Evolutionary conservation across 176 grass and related monocot species (phyloP), one percentile per base, ranked within the genome.

Genomic region (Triticum timopheevii): DNA sequence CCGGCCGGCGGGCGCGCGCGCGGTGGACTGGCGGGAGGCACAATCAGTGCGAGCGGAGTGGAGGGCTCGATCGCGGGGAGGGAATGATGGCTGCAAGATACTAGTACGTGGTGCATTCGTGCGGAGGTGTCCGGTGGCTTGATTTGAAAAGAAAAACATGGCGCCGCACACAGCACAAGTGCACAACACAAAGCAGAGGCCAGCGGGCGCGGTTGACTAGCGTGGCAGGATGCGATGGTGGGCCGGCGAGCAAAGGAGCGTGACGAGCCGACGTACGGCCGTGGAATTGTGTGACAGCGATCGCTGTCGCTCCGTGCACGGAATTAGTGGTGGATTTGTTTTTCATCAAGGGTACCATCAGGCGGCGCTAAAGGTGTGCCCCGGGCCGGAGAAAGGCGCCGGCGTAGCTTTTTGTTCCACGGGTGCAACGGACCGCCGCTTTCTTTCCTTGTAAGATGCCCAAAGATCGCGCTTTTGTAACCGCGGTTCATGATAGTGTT

Each of bases 401-500:
- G 24, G 36, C 28, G 24, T 22, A 19, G n/a, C 63, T 24, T 59
- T 59, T 24, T 3, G 27, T 49, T 44, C n/a, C 13, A 33, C 22
- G 63, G 22, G 13, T 78, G 23, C 78, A 77, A 78, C 39, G 80
- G 62, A 72, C 68, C 10, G 44, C 59, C 35, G 39, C 79, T 70
- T 10, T 0, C 84, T 87, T 87, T 87, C 24, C 66, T 79, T 90
- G 35, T 7, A 79, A 66, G 85, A 45, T 83, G 74, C 35, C 34
- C 10, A 11, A 73, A 59, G 52, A 45, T 52, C 22, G 44, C 73
- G 24, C 75, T 78, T 90, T 64, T 12, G 33, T 87, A 66, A 83
- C 58, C 54, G 17, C 7, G 66, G 80, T 79, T 83, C 65, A 87
- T 90, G 54, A 90, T 90, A 58, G 33, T 83, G 89, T 61, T 72